phyloP scores from a whole-genome alignment of 257 asterid genomes.

The Cruciata laevipes region DNA sequence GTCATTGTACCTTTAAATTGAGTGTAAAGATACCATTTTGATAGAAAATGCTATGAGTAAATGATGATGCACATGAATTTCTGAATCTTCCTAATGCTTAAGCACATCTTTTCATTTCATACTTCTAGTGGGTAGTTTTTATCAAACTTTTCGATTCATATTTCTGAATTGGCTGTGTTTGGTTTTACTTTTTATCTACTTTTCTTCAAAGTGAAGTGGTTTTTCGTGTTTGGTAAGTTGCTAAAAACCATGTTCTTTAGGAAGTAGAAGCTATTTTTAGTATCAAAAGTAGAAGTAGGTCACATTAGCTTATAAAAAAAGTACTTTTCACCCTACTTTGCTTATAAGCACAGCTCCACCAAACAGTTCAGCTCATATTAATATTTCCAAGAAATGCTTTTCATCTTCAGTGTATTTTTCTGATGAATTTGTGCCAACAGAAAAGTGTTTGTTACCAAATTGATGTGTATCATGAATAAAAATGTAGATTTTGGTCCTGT shows the following conservation, averaged over 20 bases:
- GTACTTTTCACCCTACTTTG: too few relatives aligned
- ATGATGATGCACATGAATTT: not conserved
- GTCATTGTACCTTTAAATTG: not conserved
- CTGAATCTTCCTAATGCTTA: not conserved
- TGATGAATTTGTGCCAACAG: not conserved
- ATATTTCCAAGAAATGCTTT: not conserved
- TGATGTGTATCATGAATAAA: not conserved
- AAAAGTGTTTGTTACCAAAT: not conserved
- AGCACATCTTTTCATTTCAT: not conserved
- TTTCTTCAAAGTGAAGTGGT: too few relatives aligned
- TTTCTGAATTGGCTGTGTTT: too few relatives aligned
- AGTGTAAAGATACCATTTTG: not conserved
- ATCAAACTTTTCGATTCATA: too few relatives aligned
- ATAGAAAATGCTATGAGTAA: not conserved
- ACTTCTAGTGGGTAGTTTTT: not conserved
- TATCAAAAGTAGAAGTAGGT: too few relatives aligned
- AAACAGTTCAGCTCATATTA: too few relatives aligned
- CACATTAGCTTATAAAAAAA: too few relatives aligned
- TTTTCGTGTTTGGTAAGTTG: too few relatives aligned
- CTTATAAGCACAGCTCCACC: too few relatives aligned
- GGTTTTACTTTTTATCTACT: too few relatives aligned
- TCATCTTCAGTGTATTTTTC: not conserved
- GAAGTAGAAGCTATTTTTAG: too few relatives aligned
- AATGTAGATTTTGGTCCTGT: not conserved
- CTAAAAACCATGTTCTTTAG: too few relatives aligned